phyloP scores from a whole-genome alignment of 768 basidiomycete genomes.

The Leucocoprinus leucothites region DNA sequence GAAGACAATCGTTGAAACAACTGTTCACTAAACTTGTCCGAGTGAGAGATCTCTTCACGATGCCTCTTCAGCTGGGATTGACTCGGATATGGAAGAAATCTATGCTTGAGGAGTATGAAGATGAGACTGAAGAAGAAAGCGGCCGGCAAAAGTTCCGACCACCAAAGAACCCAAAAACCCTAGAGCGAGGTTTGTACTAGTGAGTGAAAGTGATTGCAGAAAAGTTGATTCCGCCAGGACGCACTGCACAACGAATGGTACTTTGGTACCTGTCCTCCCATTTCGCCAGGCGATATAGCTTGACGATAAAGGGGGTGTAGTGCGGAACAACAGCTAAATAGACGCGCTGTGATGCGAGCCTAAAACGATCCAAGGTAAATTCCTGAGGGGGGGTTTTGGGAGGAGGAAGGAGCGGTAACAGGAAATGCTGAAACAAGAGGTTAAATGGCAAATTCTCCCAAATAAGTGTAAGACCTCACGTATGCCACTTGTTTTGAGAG shows the following conservation, averaged over 20 bases:
- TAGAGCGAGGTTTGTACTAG: too few relatives aligned
- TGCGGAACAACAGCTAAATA: slow-evolving; percentile 50
- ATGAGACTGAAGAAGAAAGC: slow-evolving; percentile 45
- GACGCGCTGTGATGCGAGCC: slow-evolving; percentile 48
- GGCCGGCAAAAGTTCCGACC: slow-evolving; percentile 52
- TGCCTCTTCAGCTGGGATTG: slow-evolving; percentile 50
- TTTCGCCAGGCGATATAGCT: slow-evolving; percentile 42
- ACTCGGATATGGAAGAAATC: slow-evolving; percentile 52
- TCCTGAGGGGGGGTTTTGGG: slow-evolving; percentile 32
- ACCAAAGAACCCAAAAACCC: slow-evolving; percentile 68
- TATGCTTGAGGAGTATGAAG: slow-evolving; percentile 45
- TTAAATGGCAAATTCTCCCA: not conserved
- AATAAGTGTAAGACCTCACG: slow-evolving; percentile 16
- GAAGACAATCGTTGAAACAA: slow-evolving; percentile 44
- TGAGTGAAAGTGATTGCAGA: too few relatives aligned
- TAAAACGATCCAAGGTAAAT: slow-evolving; percentile 54
- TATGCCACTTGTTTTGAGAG: slow-evolving; percentile 26
- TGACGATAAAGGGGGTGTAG: slow-evolving; percentile 42
- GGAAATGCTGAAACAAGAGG: slow-evolving; percentile 25
- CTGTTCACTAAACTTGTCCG: slow-evolving; percentile 50
- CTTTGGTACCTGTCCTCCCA: slow-evolving; percentile 54
- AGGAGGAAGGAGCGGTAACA: slow-evolving; percentile 48
- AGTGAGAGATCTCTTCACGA: slow-evolving; percentile 43
- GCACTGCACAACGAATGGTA: slow-evolving; percentile 46
- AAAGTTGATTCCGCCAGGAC: slow-evolving; percentile 19